phyloP scores from a whole-genome alignment of 2,329 filamentous ascomycete species.

The Clarireedia homoeocarpa region DNA sequence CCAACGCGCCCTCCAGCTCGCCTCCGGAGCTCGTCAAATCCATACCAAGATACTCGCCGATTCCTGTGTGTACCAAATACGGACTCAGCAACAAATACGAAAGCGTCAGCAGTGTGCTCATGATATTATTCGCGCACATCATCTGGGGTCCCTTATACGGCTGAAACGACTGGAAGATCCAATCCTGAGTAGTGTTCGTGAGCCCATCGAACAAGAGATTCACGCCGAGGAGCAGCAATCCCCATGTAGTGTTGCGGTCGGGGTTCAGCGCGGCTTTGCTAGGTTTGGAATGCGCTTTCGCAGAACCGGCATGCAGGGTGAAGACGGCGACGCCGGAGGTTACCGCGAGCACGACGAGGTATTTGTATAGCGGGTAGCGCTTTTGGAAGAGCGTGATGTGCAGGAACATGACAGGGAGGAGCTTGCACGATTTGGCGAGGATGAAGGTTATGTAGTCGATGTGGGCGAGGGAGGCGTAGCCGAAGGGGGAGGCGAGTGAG shows the following conservation, averaged over 20 bases:
- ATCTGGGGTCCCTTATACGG: constrained; percentile 90
- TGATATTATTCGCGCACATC: constrained; percentile 97
- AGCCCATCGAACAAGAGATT: constrained; percentile 94
- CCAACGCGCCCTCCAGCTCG: constrained; percentile 71
- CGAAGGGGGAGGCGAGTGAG: constrained; percentile 88
- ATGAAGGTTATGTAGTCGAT: constrained; percentile 98
- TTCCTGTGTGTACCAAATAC: constrained; percentile 61
- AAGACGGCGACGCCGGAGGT: constrained; percentile 92
- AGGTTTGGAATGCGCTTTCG: constrained; percentile 44
- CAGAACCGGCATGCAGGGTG: constrained; percentile 73
- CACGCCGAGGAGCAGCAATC: constrained; percentile 73
- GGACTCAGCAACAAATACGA: constrained; percentile 72
- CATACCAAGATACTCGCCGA: constrained; percentile 60
- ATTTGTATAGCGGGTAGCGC: constrained; percentile 91
- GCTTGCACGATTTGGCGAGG: constrained; percentile 94
- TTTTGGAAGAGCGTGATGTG: constrained; percentile 88
- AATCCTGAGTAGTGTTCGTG: constrained; percentile 93
- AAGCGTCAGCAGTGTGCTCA: constrained; percentile 71
- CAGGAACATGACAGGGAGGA: constrained; percentile 96
- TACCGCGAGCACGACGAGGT: constrained; percentile 83
- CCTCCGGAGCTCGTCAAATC: constrained; percentile 51
- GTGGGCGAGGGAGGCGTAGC: constrained; percentile 84
- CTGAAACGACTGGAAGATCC: constrained; percentile 75
- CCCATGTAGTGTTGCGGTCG: constrained; percentile 62
- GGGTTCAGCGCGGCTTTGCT: constrained; percentile 34